Evolutionary conservation across 352 stramenopile species (phyloP).

Genomic region (Pythium vanterpoolii): DNA sequence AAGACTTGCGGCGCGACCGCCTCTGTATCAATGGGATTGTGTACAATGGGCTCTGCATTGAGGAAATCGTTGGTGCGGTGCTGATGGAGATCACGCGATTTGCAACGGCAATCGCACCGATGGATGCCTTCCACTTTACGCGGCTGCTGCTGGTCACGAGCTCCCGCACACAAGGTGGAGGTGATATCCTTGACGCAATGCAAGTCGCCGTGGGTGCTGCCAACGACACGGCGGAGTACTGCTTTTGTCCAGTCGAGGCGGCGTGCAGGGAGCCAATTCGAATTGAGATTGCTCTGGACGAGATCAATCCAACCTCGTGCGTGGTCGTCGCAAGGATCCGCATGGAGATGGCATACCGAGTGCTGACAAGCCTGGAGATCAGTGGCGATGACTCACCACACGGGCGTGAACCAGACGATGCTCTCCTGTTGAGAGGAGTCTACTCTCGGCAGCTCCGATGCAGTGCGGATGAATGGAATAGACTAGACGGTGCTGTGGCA

Average conservation of each 20-base stretch:
- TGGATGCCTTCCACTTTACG: slow-evolving; percentile 54
- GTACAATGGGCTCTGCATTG: slow-evolving; percentile 31
- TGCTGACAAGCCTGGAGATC: slow-evolving; percentile 2
- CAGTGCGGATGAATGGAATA: slow-evolving; percentile 14
- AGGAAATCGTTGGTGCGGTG: slow-evolving; percentile 32
- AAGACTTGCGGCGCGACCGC: slow-evolving; percentile 61
- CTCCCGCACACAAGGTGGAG: slow-evolving; percentile 57
- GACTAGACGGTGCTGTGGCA: slow-evolving; percentile 13
- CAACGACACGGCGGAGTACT: slow-evolving; percentile 28
- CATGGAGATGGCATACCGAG: slow-evolving; percentile 23
- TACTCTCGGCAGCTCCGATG: slow-evolving; percentile 14
- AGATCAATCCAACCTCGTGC: background rate
- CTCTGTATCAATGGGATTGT: slow-evolving; percentile 49
- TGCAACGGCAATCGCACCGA: slow-evolving; percentile 21
- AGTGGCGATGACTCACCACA: background rate
- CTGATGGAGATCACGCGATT: slow-evolving; percentile 23
- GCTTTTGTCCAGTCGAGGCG: slow-evolving; percentile 45
- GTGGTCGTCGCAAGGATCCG: slow-evolving; percentile 8
- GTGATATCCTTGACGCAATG: slow-evolving; percentile 65
- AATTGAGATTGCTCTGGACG: slow-evolving; percentile 25
- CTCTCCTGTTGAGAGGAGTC: slow-evolving; percentile 2
- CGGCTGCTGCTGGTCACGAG: slow-evolving; percentile 56
- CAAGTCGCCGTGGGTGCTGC: slow-evolving; percentile 36
- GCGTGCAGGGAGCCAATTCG: slow-evolving; percentile 38
- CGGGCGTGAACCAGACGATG: background rate